Conservation (phyloP, 2,329 filamentous ascomycete species). For the Epichloe sp. region DNA sequence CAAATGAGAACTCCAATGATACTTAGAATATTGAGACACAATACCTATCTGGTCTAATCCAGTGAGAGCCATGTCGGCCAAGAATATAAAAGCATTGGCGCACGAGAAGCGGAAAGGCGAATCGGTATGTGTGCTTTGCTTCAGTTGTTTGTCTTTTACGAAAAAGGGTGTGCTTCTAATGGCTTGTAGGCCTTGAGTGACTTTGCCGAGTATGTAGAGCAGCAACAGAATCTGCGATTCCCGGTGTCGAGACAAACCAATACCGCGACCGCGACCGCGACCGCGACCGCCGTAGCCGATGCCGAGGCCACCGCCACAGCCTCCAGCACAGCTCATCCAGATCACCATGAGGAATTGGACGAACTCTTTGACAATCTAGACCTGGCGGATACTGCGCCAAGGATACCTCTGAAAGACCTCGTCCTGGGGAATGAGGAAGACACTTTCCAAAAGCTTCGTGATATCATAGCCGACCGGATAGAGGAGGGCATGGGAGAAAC, state of each 20-base stretch:
- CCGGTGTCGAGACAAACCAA: slow-evolving; percentile 24
- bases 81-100: slow-evolving; percentile 47
- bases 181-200: slow-evolving; percentile 60
- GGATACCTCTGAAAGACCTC: slow-evolving; percentile 60
- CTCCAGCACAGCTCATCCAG: slow-evolving; percentile 6
- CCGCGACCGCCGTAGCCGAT: too few relatives aligned
- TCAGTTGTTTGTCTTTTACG: not conserved
- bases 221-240: slow-evolving; percentile 69
- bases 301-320: slow-evolving; percentile 13
- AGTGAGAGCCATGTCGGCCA: slow-evolving; percentile 37
- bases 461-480: slow-evolving; percentile 54
- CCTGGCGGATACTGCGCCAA: slow-evolving; percentile 54
- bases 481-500: slow-evolving; percentile 79
- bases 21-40: slow-evolving; percentile 13
- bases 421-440: slow-evolving; percentile 52
- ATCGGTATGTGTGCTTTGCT: slow-evolving; percentile 42
- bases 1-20: slow-evolving; percentile 13
- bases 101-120: slow-evolving; percentile 81
- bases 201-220: slow-evolving; percentile 94
- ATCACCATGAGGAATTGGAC: slow-evolving; percentile 73
- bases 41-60: slow-evolving; percentile 9
- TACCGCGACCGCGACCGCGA: not conserved
- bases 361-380: slow-evolving; percentile 87
- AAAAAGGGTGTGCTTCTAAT: slow-evolving; percentile 1
- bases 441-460: slow-evolving; percentile 47